Evolutionary conservation across 345 rosid genomes (phyloP).

Genomic region (Kernera saxatilis): DNA sequence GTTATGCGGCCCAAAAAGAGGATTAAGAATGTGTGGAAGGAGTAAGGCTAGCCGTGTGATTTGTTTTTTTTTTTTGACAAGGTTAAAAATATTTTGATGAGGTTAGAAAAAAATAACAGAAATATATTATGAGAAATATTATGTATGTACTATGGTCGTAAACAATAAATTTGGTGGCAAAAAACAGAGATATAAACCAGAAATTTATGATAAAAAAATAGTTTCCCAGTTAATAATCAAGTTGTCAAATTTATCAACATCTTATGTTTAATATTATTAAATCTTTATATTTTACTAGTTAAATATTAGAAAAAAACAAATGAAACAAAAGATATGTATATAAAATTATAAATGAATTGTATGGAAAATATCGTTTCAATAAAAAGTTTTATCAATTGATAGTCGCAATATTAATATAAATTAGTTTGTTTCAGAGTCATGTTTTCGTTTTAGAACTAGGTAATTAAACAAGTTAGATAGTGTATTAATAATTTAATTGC

Average conservation of each 20-base stretch:
- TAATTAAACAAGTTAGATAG: background rate
- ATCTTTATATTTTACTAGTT: background rate
- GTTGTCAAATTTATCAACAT: background rate
- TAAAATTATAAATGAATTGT: background rate
- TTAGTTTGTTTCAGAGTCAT: background rate
- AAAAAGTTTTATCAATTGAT: background rate
- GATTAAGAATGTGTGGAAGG: conserved; percentile 36
- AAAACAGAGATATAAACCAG: background rate
- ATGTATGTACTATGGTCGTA: background rate
- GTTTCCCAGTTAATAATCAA: background rate
- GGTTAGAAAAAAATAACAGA: background rate
- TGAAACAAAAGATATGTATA: background rate
- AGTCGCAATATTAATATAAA: background rate
- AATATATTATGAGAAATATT: background rate
- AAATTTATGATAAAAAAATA: background rate
- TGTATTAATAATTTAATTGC: background rate
- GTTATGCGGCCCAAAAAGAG: conserved; percentile 14
- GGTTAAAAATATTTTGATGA: background rate
- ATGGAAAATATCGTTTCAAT: background rate
- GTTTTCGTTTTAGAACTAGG: background rate
- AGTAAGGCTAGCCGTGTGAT: conserved; percentile 15
- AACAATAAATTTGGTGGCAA: background rate
- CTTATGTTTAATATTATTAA: too few relatives aligned
- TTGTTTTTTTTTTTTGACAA: background rate
- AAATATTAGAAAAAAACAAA: background rate